Conservation (phyloP, 169 alveolate genomes). For the Plasmodium reichenowi region DNA sequence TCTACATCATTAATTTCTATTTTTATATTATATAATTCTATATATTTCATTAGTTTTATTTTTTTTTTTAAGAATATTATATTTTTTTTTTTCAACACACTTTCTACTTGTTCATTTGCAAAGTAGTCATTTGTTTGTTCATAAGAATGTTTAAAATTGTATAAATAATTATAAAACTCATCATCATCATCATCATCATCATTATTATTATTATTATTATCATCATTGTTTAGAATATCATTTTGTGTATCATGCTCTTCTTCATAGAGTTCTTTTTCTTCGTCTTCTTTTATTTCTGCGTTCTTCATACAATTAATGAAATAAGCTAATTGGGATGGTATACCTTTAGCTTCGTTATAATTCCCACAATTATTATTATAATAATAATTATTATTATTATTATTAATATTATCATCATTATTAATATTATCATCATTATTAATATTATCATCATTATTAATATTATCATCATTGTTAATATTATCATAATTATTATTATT, state of each 20-base stretch:
- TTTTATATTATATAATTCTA: constrained; percentile 29
- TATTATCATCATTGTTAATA: too few species aligned
- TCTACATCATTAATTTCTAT: constrained; percentile 49
- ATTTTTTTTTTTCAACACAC: constrained; percentile 32
- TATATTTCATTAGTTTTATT: constrained; percentile 44
- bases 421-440: too few species aligned
- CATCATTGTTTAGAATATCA: background rate
- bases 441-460: too few species aligned
- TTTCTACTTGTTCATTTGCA: constrained; percentile 1
- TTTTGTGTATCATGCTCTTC: background rate
- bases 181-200: constrained; percentile 9
- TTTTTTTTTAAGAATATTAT: constrained; percentile 61
- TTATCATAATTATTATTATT: too few species aligned
- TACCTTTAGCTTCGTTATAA: too few species aligned
- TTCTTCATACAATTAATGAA: constrained; percentile 21
- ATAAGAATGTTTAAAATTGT: constrained; percentile 8
- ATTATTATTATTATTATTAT: constrained; percentile 13
- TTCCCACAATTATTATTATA: too few species aligned
- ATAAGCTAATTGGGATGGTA: too few species aligned
- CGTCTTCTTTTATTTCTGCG: constrained; percentile 9
- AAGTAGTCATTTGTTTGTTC: constrained; percentile 9
- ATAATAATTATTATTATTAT: too few species aligned
- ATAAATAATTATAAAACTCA: constrained; percentile 29
- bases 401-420: too few species aligned
- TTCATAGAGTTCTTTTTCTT: constrained; percentile 19